Evolutionary conservation across 2,329 filamentous ascomycete genomes (phyloP).

Genomic region (Ascochyta viciae-villosae): DNA sequence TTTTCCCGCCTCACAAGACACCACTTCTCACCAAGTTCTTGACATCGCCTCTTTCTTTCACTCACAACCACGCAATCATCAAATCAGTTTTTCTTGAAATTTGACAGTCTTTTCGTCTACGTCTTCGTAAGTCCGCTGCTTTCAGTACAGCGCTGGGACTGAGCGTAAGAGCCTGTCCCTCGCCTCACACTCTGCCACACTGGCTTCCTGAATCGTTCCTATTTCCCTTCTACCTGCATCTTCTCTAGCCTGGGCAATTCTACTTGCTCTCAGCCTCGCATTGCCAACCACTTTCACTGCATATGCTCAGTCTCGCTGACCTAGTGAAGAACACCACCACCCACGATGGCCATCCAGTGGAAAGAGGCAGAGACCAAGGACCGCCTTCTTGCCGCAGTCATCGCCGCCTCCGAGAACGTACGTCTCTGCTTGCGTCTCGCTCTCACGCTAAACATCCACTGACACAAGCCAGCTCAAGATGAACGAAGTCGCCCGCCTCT

Average conservation of each 20-base stretch:
- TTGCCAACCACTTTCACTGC: background rate
- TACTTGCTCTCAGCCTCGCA: background rate
- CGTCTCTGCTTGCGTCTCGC: background rate
- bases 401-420: conserved; percentile 34
- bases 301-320: background rate
- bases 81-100: too few relatives aligned
- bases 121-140: too few relatives aligned
- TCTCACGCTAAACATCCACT: background rate
- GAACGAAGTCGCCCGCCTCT: conserved; percentile 53
- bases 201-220: background rate
- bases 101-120: too few relatives aligned
- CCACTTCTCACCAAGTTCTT: background rate
- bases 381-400: conserved; percentile 51
- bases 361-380: conserved; percentile 44
- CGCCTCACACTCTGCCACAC: background rate
- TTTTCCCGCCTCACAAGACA: background rate
- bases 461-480: conserved; percentile 53
- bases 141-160: too few relatives aligned
- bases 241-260: background rate
- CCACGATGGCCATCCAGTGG: conserved; percentile 48
- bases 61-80: background rate
- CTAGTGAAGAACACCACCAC: background rate
- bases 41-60: background rate
- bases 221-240: background rate
- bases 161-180: background rate